These are phyloP conservation scores for Syzygium syzygioides DNA, from an alignment of 441 rosid species.

Conservation along the genomic window DNA sequence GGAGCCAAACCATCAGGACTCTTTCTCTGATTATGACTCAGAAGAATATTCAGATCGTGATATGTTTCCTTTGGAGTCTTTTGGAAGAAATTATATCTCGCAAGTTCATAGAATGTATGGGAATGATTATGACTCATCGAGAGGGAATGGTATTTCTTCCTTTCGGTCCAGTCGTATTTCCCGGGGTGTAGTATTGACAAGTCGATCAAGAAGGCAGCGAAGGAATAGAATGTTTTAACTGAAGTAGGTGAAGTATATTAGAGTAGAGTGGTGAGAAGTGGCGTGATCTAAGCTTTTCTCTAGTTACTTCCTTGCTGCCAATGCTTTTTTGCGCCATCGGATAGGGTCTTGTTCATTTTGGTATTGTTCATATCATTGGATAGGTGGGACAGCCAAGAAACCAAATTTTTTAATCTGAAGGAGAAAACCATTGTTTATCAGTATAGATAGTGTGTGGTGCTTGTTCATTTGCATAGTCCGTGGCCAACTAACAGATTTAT, in stretches of 20 bases:
- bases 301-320: neutral
- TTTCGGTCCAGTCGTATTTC: neutral
- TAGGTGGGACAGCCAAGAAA: neutral
- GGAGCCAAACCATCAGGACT: constrained; percentile 41
- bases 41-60: constrained; percentile 56
- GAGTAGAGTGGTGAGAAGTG: neutral
- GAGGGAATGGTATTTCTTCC: neutral
- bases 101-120: neutral
- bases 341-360: neutral
- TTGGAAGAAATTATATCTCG: neutral
- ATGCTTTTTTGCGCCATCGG: neutral
- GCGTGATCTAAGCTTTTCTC: neutral
- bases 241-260: neutral
- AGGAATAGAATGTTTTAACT: neutral
- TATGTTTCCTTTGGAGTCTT: constrained; percentile 27
- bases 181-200: neutral
- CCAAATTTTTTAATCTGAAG: neutral
- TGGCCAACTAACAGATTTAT: neutral
- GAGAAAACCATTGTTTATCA: neutral
- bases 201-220: neutral
- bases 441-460: neutral
- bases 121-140: neutral
- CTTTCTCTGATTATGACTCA: constrained; percentile 33
- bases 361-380: neutral
- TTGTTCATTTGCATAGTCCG: neutral